These are phyloP conservation scores for Tuctoria greenei DNA, from an alignment of 176 grass and related monocot species.

Conservation along the genomic window DNA sequence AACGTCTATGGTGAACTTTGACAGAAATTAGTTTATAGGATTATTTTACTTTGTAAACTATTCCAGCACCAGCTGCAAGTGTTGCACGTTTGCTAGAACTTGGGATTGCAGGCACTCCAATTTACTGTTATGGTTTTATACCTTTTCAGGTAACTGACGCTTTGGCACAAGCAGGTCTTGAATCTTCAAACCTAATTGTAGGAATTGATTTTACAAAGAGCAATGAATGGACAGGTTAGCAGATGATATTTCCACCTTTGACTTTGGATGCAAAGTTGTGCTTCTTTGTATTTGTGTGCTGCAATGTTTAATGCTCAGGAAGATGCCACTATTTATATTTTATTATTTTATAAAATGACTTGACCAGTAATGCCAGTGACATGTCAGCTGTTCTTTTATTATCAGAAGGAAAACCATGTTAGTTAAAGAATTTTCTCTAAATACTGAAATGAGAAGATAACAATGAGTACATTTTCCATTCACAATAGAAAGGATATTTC, in stretches of 20 bases:
- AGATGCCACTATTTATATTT: neutral
- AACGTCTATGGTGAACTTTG: slow-evolving; percentile 1
- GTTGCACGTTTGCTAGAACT: slow-evolving; percentile 1
- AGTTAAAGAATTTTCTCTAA: neutral
- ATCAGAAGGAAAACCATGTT: neutral
- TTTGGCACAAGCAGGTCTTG: slow-evolving; percentile 79
- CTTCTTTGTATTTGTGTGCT: slow-evolving; percentile 23
- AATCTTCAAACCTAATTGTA: slow-evolving; percentile 95
- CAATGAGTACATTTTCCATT: neutral
- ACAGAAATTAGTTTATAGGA: neutral
- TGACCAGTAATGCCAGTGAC: neutral
- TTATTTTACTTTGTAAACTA: neutral
- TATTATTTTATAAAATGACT: neutral
- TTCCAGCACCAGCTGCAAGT: neutral
- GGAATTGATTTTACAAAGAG: slow-evolving; percentile 95
- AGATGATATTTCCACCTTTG: slow-evolving; percentile 29
- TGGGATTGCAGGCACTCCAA: slow-evolving; percentile 5
- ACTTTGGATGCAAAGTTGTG: slow-evolving; percentile 13
- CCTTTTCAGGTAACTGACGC: slow-evolving; percentile 78
- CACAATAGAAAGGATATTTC: neutral
- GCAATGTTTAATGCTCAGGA: neutral
- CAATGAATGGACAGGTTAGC: slow-evolving; percentile 93
- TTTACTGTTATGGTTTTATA: slow-evolving; percentile 21
- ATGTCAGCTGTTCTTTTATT: slow-evolving; percentile 21
- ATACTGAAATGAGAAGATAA: neutral